Conservation (phyloP, 2,329 filamentous ascomycete genomes). For the Verticillium isaacii region DNA sequence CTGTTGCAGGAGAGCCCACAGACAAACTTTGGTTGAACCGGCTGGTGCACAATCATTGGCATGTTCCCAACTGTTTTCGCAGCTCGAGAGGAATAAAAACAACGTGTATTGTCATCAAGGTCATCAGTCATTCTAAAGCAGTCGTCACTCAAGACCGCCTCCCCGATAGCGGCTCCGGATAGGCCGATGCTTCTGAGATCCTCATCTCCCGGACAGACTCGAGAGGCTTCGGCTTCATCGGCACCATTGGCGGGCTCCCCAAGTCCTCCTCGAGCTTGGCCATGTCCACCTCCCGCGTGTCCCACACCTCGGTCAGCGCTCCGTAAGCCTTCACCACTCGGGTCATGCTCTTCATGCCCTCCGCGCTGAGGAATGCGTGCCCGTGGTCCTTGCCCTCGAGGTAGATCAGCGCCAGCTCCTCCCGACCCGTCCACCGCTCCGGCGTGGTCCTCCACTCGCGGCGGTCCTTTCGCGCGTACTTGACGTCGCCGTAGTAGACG, state of each 20-base stretch:
- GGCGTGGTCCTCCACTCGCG: slow-evolving; percentile 11
- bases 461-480: slow-evolving; percentile 10
- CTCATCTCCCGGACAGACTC: background rate
- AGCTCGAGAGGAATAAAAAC: background rate
- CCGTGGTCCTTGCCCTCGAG: slow-evolving; percentile 18
- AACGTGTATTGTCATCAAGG: background rate
- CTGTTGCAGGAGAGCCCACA: too few species aligned
- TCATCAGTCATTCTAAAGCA: background rate
- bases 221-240: background rate
- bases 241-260: background rate
- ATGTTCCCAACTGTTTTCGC: too few species aligned
- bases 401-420: slow-evolving; percentile 19
- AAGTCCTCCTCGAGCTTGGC: slow-evolving; percentile 6
- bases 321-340: slow-evolving; percentile 7
- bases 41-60: background rate
- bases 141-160: background rate
- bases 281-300: slow-evolving; percentile 3
- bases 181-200: background rate
- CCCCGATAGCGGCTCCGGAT: background rate
- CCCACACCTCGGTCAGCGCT: slow-evolving; percentile 2
- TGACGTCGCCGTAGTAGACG: slow-evolving; percentile 15
- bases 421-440: slow-evolving; percentile 15
- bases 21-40: too few species aligned
- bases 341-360: slow-evolving; percentile 7
- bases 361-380: slow-evolving; percentile 12